Conservation (phyloP, 805 yeast species). For the Lachancea cidri region DNA sequence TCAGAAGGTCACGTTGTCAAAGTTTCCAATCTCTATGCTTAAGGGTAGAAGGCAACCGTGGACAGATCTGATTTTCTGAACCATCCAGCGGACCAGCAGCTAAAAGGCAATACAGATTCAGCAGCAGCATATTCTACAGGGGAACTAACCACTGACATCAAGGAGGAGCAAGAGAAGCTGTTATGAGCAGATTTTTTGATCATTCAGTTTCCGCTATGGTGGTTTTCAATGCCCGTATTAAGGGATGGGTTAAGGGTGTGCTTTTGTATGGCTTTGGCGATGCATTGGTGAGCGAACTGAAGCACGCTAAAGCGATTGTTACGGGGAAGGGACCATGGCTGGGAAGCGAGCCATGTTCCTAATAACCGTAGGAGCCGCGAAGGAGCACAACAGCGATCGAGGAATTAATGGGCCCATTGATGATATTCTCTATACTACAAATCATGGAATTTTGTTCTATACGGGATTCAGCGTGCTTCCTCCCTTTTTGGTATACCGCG, state of each 20-base stretch:
- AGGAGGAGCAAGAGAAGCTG: conserved; percentile 26
- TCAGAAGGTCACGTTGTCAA: conserved; percentile 24
- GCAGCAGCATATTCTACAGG: conserved; percentile 10
- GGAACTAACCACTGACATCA: conserved; percentile 26
- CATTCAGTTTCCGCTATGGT: conserved; percentile 30
- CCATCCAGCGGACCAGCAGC: conserved; percentile 11
- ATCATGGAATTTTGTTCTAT: conserved; percentile 23
- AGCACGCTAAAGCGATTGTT: conserved; percentile 14
- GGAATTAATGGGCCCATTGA: conserved; percentile 22
- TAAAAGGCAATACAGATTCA: conserved; percentile 19
- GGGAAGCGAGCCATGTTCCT: conserved; percentile 23
- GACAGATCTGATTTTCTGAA: conserved; percentile 21
- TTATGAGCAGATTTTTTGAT: conserved; percentile 29
- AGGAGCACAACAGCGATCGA: conserved; percentile 12
- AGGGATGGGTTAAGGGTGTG: conserved; percentile 30
- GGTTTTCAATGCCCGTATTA: conserved; percentile 32
- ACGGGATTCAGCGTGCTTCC: conserved; percentile 24
- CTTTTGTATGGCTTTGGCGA: conserved; percentile 22
- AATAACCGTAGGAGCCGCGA: conserved; percentile 15
- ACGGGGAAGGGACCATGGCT: conserved; percentile 22
- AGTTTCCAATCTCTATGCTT: conserved; percentile 23
- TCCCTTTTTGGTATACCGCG: conserved; percentile 13
- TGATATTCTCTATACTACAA: conserved; percentile 23
- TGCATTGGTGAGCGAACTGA: conserved; percentile 15
- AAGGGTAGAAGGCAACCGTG: conserved; percentile 21